phyloP scores from a whole-genome alignment of 1,284 basidiomycete species.

The Filobasidium uniguttulatum region DNA sequence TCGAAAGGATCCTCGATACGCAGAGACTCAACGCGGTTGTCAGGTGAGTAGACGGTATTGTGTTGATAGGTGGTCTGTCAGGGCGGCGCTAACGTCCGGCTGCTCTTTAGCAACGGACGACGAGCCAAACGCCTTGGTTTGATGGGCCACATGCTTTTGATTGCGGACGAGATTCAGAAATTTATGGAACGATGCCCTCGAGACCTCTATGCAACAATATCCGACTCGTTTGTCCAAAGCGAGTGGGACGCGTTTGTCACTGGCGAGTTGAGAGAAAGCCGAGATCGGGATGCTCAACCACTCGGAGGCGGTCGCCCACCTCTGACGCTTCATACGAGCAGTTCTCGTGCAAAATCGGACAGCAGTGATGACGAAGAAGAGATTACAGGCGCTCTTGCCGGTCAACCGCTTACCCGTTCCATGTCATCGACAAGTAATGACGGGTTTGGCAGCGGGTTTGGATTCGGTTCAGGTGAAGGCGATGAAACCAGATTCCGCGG shows the following conservation, averaged over 20 bases:
- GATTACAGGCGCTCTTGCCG: slow-evolving; percentile 4
- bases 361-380: slow-evolving; percentile 18
- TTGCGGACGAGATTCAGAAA: slow-evolving; percentile 42
- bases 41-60: slow-evolving; percentile 41
- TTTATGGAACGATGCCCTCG: slow-evolving; percentile 62
- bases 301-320: slow-evolving; percentile 51
- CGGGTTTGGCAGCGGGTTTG: slow-evolving; percentile 4
- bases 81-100: too few relatives aligned
- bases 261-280: slow-evolving; percentile 70
- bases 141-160: slow-evolving; percentile 93
- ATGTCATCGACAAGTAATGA: slow-evolving; percentile 7
- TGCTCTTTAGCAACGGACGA: slow-evolving; percentile 1
- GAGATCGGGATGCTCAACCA: slow-evolving; percentile 59
- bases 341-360: slow-evolving; percentile 1
- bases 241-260: slow-evolving; percentile 80
- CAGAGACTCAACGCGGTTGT: slow-evolving; percentile 62
- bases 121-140: slow-evolving; percentile 65
- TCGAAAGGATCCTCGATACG: slow-evolving; percentile 70
- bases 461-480: slow-evolving; percentile 7
- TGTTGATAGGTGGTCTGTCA: too few relatives aligned
- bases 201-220: slow-evolving; percentile 54
- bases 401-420: slow-evolving; percentile 11
- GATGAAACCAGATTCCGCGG: slow-evolving; percentile 1
- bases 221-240: slow-evolving; percentile 54
- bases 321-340: not conserved